phyloP scores from a whole-genome alignment of 1,139 yeast genomes.

The Kurtzmaniella quercitrusa region DNA sequence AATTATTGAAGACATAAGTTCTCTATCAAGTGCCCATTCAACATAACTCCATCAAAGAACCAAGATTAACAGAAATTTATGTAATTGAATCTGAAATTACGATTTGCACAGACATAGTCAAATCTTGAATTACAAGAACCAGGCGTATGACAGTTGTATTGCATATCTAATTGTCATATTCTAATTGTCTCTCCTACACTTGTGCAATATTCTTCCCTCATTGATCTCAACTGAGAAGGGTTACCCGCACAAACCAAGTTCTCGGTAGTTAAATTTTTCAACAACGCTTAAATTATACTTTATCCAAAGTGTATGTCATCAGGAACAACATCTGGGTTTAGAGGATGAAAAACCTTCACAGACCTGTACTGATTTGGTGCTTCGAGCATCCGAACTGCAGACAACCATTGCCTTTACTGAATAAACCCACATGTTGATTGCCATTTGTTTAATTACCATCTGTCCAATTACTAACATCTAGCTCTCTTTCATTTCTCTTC shows the following conservation, averaged over 20 bases:
- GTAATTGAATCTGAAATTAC: too few relatives aligned
- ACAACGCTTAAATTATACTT: neutral
- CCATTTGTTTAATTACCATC: too few relatives aligned
- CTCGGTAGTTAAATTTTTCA: neutral
- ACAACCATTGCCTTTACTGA: conserved; percentile 35
- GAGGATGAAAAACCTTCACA: conserved; percentile 38
- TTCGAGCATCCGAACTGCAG: conserved; percentile 20
- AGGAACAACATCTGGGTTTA: neutral
- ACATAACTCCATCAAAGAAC: too few relatives aligned
- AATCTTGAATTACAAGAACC: too few relatives aligned
- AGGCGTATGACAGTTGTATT: too few relatives aligned
- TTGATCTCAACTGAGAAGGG: neutral
- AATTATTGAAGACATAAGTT: too few relatives aligned
- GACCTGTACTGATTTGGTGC: conserved; percentile 54
- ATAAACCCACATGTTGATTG: conserved; percentile 4
- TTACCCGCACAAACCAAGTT: conserved; percentile 1
- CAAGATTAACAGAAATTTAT: too few relatives aligned
- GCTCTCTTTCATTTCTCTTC: neutral
- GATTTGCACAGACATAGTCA: too few relatives aligned
- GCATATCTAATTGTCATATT: too few relatives aligned
- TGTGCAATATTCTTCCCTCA: neutral
- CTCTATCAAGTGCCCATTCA: too few relatives aligned
- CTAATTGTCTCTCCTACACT: too few relatives aligned
- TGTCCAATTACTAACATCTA: conserved; percentile 4
- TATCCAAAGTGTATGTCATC: conserved; percentile 1